A percentile compares a stretch with the other conserved stretches of the same genome.
Evolutionary conservation across 1,284 basidiomycete species (phyloP).

Genomic region (Anthracocystis setariae): DNA sequence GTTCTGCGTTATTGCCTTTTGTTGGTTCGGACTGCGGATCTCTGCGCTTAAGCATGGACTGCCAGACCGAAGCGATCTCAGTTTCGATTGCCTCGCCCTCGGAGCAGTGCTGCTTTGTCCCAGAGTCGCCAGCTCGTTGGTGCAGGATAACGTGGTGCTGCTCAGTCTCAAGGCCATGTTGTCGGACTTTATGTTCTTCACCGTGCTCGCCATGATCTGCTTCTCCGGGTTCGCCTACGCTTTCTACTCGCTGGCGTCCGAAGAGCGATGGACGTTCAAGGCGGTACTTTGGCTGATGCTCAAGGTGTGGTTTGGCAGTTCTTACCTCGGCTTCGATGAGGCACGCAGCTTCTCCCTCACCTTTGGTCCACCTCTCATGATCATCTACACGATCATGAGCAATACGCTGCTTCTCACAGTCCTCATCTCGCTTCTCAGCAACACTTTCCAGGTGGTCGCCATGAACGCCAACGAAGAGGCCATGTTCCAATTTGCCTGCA

Average conservation of each 20-base stretch:
- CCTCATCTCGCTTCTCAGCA: constrained; percentile 80
- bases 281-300: constrained; percentile 90
- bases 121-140: constrained; percentile 66
- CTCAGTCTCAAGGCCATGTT: constrained; percentile 77
- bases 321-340: constrained; percentile 54
- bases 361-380: constrained; percentile 87
- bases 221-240: constrained; percentile 90
- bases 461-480: constrained; percentile 91
- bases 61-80: constrained; percentile 56
- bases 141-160: constrained; percentile 69
- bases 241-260: constrained; percentile 77
- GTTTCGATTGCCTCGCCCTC: constrained; percentile 66
- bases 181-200: constrained; percentile 71
- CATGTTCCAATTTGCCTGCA: constrained; percentile 85
- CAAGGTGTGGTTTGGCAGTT: constrained; percentile 74
- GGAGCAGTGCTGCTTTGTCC: constrained; percentile 67
- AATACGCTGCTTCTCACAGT: constrained; percentile 83
- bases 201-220: constrained; percentile 77
- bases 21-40: constrained; percentile 65
- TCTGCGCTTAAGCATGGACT: constrained; percentile 58
- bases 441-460: constrained; percentile 90
- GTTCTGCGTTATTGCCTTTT: constrained; percentile 66
- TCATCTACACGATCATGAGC: constrained; percentile 61
- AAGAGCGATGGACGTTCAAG: constrained; percentile 68
- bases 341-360: constrained; percentile 75